A percentile compares a stretch with the other conserved stretches of the same genome.
phyloP scores from a whole-genome alignment of 2,329 filamentous ascomycete species.

The Akanthomyces lecanii region DNA sequence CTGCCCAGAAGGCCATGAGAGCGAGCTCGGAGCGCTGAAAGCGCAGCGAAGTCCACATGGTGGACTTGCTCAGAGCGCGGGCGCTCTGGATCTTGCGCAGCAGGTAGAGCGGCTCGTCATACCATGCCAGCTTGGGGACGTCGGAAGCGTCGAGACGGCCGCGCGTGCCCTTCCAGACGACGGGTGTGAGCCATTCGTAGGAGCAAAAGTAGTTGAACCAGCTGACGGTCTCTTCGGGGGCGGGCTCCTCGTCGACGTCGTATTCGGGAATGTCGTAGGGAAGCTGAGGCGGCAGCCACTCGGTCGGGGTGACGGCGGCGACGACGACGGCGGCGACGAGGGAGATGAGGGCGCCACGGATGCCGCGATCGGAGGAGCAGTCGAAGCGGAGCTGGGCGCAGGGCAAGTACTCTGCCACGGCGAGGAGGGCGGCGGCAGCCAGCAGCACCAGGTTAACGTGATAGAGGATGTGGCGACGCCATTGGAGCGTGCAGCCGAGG shows the following conservation, averaged over 20 bases:
- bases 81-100: slow-evolving; percentile 41
- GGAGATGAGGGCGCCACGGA: slow-evolving; percentile 33
- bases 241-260: slow-evolving; percentile 34
- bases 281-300: slow-evolving; percentile 45
- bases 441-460: slow-evolving; percentile 45
- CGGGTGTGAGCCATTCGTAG: slow-evolving; percentile 30
- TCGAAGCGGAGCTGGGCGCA: slow-evolving; percentile 36
- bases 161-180: slow-evolving; percentile 39
- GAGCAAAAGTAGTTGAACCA: slow-evolving; percentile 50
- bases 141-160: slow-evolving; percentile 43
- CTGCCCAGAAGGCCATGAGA: slow-evolving; percentile 43
- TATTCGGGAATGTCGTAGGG: slow-evolving; percentile 36
- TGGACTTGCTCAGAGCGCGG: slow-evolving; percentile 39
- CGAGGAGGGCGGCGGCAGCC: slow-evolving; percentile 34
- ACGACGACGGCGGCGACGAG: slow-evolving; percentile 36
- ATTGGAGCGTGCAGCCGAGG: slow-evolving; percentile 37
- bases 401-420: slow-evolving; percentile 37
- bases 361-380: slow-evolving; percentile 28
- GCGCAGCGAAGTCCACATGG: slow-evolving; percentile 41
- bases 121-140: slow-evolving; percentile 49
- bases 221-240: slow-evolving; percentile 50
- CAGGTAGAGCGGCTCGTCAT: slow-evolving; percentile 49
- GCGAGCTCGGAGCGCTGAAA: slow-evolving; percentile 40
- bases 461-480: slow-evolving; percentile 44
- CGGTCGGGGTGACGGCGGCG: slow-evolving; percentile 44